Evolutionary conservation across 2,329 filamentous ascomycete species (phyloP), one percentile per base, ranked within the genome.

Genomic region (Fusarium siculi): DNA sequence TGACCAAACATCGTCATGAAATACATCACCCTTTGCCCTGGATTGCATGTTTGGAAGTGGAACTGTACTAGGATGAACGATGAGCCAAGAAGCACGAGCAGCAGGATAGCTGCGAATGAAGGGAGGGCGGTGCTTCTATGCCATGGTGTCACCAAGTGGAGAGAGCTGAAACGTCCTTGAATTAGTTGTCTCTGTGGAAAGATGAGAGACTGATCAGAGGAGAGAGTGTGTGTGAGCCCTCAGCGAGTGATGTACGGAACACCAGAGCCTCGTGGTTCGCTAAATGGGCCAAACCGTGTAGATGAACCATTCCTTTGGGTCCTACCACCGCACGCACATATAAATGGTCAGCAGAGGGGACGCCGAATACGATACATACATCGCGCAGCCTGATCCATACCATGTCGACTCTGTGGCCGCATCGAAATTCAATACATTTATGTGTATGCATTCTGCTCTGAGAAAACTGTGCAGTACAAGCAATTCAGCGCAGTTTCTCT

Each of bases 121-220:
- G 53, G 63, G 57, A 73, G 65, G 55, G 42, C 42, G 57, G 59
- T 53, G 49, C 50, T 40, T 39, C 14, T 46, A 36, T 46, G 30
- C 40, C 42, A 32, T 61, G 53, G 70, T 55, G 40, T 14, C 44
- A 63, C 61, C 16, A 49, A 49, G 70, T 63, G 60, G 65, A 55
- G 63, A 63, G 69, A 69, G 65, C 65, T 69, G 65, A 69, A 69
- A 68, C 63, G 25, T n/a, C 37, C n/a, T 63, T 37, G 56, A 53
- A 68, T 43, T 63, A 36, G 52, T 49, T 68, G 68, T 50, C 68
- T 71, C 50, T 72, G 49, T n/a, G 42, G 37, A 53, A 68, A 68
- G 50, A 34, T 16, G 28, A 52, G 21, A 30, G 23, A 56, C 10
- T 34, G 32, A 14, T 32, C 11, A 32, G 32, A 32, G 32, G 32